These are phyloP conservation scores for Eucalyptus pumila DNA, from an alignment of 345 rosid genomes.

Conservation along the genomic window DNA sequence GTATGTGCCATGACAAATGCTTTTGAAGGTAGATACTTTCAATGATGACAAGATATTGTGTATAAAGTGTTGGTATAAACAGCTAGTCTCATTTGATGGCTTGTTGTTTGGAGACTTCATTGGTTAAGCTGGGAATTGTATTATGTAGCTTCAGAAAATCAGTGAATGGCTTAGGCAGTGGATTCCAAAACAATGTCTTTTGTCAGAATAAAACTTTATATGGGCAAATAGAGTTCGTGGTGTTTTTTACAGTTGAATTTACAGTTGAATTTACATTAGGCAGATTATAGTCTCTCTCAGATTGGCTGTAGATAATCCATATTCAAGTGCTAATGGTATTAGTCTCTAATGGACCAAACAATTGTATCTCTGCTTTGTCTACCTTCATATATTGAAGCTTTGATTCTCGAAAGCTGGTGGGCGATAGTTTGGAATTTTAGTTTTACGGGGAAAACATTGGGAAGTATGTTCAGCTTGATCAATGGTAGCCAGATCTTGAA, in stretches of 20 bases:
- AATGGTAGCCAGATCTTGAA: neutral
- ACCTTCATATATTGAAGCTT: neutral
- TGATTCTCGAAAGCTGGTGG: neutral
- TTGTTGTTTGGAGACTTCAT: neutral
- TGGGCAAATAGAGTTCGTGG: neutral
- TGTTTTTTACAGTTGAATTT: neutral
- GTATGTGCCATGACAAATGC: neutral
- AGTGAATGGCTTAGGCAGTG: neutral
- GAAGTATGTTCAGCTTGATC: neutral
- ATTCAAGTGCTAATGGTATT: neutral
- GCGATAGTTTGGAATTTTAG: neutral
- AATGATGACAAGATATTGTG: neutral
- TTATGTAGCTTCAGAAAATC: neutral
- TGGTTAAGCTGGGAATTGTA: neutral
- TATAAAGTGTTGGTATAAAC: neutral
- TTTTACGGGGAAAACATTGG: neutral
- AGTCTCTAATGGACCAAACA: neutral
- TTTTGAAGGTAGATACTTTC: neutral
- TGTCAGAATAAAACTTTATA: neutral
- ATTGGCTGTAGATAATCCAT: neutral
- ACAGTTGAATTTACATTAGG: neutral
- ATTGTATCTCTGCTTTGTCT: neutral
- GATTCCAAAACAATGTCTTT: neutral
- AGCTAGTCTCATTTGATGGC: neutral
- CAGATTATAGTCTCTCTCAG: neutral